phyloP scores from a whole-genome alignment of 2,329 filamentous ascomycete genomes.

The Basipetospora chlamydospora region DNA sequence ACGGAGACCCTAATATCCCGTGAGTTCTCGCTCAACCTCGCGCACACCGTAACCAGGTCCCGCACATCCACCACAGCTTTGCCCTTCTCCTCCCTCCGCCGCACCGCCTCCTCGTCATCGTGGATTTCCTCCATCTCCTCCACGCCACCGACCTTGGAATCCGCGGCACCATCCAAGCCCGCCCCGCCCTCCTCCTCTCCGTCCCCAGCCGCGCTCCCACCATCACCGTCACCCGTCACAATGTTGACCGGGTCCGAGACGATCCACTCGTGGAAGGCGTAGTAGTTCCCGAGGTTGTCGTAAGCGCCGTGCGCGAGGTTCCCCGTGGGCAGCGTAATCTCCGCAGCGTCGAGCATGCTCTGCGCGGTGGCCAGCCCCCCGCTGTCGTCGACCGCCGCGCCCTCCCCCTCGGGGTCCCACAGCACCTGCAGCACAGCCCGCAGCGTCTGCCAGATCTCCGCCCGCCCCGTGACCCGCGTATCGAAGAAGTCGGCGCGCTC shows the following conservation, averaged over 20 bases:
- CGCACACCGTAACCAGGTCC: conserved; percentile 42
- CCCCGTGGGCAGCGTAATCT: conserved; percentile 59
- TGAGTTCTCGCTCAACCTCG: conserved; percentile 51
- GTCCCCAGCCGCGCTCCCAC: conserved; percentile 9
- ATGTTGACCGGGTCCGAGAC: conserved; percentile 50
- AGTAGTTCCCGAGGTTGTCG: conserved; percentile 55
- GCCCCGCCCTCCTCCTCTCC: conserved; percentile 16
- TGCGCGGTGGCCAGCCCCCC: conserved; percentile 54
- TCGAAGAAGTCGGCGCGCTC: conserved; percentile 83
- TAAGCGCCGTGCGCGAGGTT: conserved; percentile 59
- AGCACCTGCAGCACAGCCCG: conserved; percentile 53
- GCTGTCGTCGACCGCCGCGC: conserved; percentile 20
- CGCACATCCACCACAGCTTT: conserved; percentile 38
- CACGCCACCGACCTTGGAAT: conserved; percentile 21
- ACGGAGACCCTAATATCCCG: conserved; percentile 48
- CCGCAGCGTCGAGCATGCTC: conserved; percentile 63
- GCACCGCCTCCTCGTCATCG: conserved; percentile 19
- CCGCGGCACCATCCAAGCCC: conserved; percentile 28
- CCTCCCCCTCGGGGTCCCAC: conserved; percentile 36
- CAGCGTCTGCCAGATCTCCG: conserved; percentile 70
- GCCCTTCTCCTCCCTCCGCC: conserved; percentile 39
- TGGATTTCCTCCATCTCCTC: conserved; percentile 17
- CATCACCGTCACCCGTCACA: conserved; percentile 26
- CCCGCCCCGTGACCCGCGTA: conserved; percentile 62
- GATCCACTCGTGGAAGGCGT: conserved; percentile 52